phyloP scores from a whole-genome alignment of 441 rosid species.

The Metrosideros polymorpha region DNA sequence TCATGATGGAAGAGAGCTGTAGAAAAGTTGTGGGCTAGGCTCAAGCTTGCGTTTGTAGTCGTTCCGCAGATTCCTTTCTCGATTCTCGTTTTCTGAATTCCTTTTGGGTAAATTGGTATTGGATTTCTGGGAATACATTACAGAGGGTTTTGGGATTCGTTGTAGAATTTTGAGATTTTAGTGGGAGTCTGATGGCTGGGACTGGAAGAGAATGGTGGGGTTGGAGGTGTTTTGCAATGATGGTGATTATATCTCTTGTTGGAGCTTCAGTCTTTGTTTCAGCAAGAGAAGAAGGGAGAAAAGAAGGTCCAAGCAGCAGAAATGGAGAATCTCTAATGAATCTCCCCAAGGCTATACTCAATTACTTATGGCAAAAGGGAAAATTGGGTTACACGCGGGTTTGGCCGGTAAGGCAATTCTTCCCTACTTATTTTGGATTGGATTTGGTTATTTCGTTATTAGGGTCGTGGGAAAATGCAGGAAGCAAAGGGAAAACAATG shows the following conservation, averaged over 20 bases:
- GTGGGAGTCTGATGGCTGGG: constrained; percentile 14
- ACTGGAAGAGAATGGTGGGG: constrained; percentile 9
- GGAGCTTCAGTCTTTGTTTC: constrained; percentile 14
- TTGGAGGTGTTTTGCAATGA: constrained; percentile 10
- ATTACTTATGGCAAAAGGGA: constrained; percentile 19
- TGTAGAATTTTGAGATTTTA: neutral
- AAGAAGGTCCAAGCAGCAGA: constrained; percentile 3
- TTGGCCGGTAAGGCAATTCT: constrained; percentile 42
- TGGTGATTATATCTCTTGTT: constrained; percentile 16
- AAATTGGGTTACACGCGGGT: constrained; percentile 31
- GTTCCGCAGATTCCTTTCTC: neutral
- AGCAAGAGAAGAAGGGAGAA: constrained; percentile 14
- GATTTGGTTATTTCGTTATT: neutral
- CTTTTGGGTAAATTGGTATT: neutral
- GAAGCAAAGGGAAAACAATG: neutral
- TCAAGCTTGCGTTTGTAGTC: neutral
- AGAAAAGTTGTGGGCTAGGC: neutral
- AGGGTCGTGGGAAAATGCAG: neutral
- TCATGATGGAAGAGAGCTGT: neutral
- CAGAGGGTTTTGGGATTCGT: neutral
- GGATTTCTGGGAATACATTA: neutral
- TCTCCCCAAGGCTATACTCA: constrained; percentile 1
- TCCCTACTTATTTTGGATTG: neutral
- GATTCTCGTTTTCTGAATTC: neutral
- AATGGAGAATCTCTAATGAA: constrained; percentile 1